A percentile compares a stretch with the other conserved stretches of the same genome.
phyloP scores from a whole-genome alignment of 768 basidiomycete species.

The Pleurotus eryngii region DNA sequence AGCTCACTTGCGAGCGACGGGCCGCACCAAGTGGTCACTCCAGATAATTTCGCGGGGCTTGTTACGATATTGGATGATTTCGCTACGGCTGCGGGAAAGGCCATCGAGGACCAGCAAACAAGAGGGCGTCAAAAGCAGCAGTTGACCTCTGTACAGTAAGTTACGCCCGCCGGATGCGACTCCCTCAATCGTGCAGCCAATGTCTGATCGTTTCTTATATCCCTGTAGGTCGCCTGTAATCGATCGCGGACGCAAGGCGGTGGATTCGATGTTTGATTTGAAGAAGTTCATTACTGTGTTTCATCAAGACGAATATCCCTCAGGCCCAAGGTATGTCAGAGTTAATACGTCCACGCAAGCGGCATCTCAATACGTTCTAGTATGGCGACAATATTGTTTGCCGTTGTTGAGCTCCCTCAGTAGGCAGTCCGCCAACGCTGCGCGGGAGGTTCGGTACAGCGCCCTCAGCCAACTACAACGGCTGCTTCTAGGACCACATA shows the following conservation, averaged over 20 bases:
- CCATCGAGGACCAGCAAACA: conserved; percentile 55
- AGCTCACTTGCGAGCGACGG: conserved; percentile 60
- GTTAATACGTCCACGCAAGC: conserved; percentile 2
- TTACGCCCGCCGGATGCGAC: not conserved
- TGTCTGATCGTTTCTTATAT: too few relatives aligned
- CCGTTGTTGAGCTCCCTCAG: conserved; percentile 72
- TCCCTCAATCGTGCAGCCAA: conserved; percentile 19
- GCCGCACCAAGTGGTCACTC: conserved; percentile 53
- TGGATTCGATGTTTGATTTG: conserved; percentile 76
- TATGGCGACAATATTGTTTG: conserved; percentile 75
- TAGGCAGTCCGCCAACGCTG: conserved; percentile 79
- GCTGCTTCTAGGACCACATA: conserved; percentile 73
- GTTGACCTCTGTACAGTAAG: conserved; percentile 52
- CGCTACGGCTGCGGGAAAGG: conserved; percentile 62
- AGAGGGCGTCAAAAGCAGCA: conserved; percentile 49
- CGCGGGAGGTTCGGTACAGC: conserved; percentile 77
- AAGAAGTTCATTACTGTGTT: conserved; percentile 59
- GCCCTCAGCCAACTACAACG: conserved; percentile 83
- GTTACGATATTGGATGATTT: conserved; percentile 85
- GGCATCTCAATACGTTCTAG: conserved; percentile 25
- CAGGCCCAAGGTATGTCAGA: conserved; percentile 38
- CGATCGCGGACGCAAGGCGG: conserved; percentile 76
- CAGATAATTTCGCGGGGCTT: conserved; percentile 80
- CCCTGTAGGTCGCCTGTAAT: conserved; percentile 58
- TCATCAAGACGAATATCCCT: conserved; percentile 47